A percentile compares a stretch with the other conserved stretches of the same genome.
These are phyloP conservation scores for Eucalyptus pumila DNA, from an alignment of 345 rosid genomes.

Conservation along the genomic window DNA sequence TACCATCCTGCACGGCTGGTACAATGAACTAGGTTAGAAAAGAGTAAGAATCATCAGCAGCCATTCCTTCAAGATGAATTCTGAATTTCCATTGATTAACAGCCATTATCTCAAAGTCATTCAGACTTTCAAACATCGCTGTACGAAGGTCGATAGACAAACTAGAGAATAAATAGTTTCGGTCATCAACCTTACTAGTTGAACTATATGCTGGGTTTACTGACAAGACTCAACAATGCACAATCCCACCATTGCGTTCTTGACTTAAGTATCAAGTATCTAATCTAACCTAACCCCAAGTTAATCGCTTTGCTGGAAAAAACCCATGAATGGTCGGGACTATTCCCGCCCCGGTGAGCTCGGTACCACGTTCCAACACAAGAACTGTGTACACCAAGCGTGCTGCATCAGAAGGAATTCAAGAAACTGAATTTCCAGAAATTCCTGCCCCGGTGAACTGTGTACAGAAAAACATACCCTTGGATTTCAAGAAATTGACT, in stretches of 20 bases:
- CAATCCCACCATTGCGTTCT: not conserved
- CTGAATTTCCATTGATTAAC: not conserved
- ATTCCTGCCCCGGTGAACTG: not conserved
- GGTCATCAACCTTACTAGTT: not conserved
- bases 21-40: conserved; percentile 31
- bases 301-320: not conserved
- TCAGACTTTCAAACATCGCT: not conserved
- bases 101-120: not conserved
- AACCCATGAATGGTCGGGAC: not conserved
- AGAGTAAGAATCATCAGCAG: not conserved
- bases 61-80: not conserved
- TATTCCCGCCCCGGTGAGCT: not conserved
- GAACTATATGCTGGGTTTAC: not conserved
- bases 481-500: conserved; percentile 67
- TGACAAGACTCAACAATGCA: not conserved
- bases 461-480: conserved; percentile 35
- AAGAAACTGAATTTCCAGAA: no score
- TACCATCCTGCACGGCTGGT: conserved; percentile 92
- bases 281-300: not conserved
- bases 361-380: not conserved
- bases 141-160: not conserved
- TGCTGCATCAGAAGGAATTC: not conserved
- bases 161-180: not conserved
- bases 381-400: not conserved
- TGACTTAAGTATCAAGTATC: not conserved